Percentiles rank a stretch among this genome's conserved stretches.
phyloP scores from a whole-genome alignment of 2,329 filamentous ascomycete species.

The Aspergillus sp. region DNA sequence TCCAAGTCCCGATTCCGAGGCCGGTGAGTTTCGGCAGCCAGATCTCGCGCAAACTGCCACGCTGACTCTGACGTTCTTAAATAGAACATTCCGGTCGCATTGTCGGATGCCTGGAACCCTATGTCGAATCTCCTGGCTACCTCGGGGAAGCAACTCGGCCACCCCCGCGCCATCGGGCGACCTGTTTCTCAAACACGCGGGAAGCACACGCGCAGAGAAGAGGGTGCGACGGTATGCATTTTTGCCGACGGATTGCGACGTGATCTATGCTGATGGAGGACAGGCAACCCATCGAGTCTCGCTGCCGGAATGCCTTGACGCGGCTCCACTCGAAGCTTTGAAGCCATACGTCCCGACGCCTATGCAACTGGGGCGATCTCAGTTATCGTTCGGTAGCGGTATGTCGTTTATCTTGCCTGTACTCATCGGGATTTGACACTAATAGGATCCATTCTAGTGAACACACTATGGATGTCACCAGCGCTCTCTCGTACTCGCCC shows the following conservation, averaged over 20 bases:
- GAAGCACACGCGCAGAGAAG: slow-evolving; percentile 10
- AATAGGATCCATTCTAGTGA: slow-evolving; percentile 6
- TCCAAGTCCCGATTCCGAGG: slow-evolving; percentile 39
- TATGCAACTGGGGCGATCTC: slow-evolving; percentile 10
- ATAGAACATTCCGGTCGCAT: slow-evolving; percentile 39
- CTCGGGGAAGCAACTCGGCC: slow-evolving; percentile 26
- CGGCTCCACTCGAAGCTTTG: slow-evolving; percentile 16
- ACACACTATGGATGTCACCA: slow-evolving; percentile 10
- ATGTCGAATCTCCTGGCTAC: slow-evolving; percentile 30
- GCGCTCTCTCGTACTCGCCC: slow-evolving; percentile 10
- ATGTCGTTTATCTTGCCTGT: slow-evolving; percentile 2
- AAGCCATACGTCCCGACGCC: slow-evolving; percentile 12
- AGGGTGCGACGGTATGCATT: slow-evolving; percentile 13
- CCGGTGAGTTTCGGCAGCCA: too few species aligned
- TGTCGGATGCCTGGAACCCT: slow-evolving; percentile 36
- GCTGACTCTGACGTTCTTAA: too few species aligned
- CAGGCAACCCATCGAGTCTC: slow-evolving; percentile 8
- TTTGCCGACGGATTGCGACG: neutral
- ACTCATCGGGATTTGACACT: slow-evolving; percentile 1
- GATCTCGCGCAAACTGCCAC: too few species aligned
- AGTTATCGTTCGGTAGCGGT: slow-evolving; percentile 13
- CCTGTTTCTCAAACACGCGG: slow-evolving; percentile 6
- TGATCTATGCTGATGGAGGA: slow-evolving; percentile 1
- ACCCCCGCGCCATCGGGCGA: slow-evolving; percentile 10
- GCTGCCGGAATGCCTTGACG: slow-evolving; percentile 20